Percentiles rank a stretch among this genome's conserved stretches.
These are phyloP conservation scores for Jacaranda copaia DNA, from an alignment of 257 asterid genomes.

Conservation along the genomic window DNA sequence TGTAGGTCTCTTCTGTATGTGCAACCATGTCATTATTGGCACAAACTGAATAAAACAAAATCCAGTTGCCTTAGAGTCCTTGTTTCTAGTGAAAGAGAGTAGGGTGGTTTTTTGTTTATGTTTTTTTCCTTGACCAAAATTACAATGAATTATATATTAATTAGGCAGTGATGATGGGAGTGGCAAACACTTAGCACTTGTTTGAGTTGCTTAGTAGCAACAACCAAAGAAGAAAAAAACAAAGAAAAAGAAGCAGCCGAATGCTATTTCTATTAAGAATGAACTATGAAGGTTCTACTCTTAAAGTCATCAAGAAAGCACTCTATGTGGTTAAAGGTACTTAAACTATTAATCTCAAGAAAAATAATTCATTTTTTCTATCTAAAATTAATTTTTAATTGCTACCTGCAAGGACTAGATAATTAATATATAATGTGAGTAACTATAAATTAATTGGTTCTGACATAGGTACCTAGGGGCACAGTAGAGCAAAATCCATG, in stretches of 20 bases:
- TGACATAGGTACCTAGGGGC: too few relatives aligned
- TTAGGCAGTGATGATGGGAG: constrained; percentile 59
- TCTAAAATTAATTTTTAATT: too few relatives aligned
- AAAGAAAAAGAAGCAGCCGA: constrained; percentile 74
- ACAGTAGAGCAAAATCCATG: constrained; percentile 76
- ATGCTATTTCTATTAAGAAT: constrained; percentile 77
- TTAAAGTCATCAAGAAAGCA: constrained; percentile 63
- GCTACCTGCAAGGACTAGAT: too few relatives aligned
- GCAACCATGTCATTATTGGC: too few relatives aligned
- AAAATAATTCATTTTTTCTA: too few relatives aligned
- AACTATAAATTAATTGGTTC: too few relatives aligned
- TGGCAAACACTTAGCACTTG: constrained; percentile 74
- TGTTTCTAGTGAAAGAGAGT: background rate
- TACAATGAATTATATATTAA: too few relatives aligned
- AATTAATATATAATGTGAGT: too few relatives aligned
- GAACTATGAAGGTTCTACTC: constrained; percentile 93
- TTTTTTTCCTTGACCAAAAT: background rate
- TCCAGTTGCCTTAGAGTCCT: background rate
- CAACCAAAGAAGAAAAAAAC: too few relatives aligned
- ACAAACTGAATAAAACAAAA: background rate
- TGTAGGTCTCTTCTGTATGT: background rate
- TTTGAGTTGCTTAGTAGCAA: constrained; percentile 59
- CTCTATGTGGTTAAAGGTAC: constrained; percentile 82
- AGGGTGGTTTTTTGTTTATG: background rate
- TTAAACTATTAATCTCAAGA: background rate